Percentiles rank a stretch among this genome's conserved stretches.
Conservation (phyloP, 768 basidiomycete genomes). For the Galerina sulciceps region DNA sequence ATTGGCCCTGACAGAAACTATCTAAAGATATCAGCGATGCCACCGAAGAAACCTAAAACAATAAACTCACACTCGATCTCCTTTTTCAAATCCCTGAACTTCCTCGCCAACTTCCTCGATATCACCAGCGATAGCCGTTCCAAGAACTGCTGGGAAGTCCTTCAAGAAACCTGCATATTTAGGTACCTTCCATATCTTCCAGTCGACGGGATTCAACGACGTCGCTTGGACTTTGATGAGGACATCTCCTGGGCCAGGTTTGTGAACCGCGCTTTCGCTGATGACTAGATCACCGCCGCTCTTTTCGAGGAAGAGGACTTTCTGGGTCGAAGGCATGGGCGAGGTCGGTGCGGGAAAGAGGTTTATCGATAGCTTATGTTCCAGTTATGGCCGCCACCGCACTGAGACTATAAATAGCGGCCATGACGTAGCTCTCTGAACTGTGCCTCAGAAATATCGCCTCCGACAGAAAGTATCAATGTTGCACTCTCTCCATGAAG, state of each 20-base stretch:
- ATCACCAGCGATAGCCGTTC: conserved; percentile 53
- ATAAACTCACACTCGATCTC: conserved; percentile 54
- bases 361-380: no score
- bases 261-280: conserved; percentile 10
- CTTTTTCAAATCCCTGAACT: conserved; percentile 50
- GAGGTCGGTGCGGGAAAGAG: no score
- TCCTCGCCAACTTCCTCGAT: conserved; percentile 54
- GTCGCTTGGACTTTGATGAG: conserved; percentile 43
- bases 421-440: no score
- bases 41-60: background rate
- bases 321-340: conserved; percentile 22
- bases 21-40: conserved; percentile 20
- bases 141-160: conserved; percentile 48
- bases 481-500: no score
- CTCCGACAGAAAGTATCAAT: no score
- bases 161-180: conserved; percentile 34
- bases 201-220: conserved; percentile 55
- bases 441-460: no score
- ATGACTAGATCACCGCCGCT: conserved; percentile 23
- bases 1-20: conserved; percentile 36
- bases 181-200: conserved; percentile 46
- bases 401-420: no score
- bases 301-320: conserved; percentile 24
- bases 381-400: no score
- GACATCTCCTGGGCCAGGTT: conserved; percentile 42